phyloP scores from a whole-genome alignment of 306 rosid species.

The Clitoria ternatea region DNA sequence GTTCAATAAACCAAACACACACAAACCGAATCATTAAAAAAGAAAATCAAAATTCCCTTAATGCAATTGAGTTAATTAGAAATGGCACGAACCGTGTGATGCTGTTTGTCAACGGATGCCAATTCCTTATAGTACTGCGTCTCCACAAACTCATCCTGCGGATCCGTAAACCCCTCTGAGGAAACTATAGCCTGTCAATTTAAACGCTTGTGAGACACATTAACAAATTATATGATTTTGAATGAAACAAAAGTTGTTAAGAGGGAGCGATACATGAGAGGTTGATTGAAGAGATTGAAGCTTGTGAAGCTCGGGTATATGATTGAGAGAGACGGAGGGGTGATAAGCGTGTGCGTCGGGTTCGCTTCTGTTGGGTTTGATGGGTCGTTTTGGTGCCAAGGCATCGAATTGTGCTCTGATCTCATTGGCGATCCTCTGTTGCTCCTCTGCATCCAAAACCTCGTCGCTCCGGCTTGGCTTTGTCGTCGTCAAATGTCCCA shows the following conservation, averaged over 20 bases:
- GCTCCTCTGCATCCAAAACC: slow-evolving; percentile 49
- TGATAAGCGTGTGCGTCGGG: slow-evolving; percentile 29
- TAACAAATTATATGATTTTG: neutral
- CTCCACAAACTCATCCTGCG: slow-evolving; percentile 60
- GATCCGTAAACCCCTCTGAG: slow-evolving; percentile 18
- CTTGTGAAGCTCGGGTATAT: slow-evolving; percentile 59
- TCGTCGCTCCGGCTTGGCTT: slow-evolving; percentile 84
- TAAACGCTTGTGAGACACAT: neutral
- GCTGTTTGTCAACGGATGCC: slow-evolving; percentile 55
- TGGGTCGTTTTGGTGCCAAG: slow-evolving; percentile 50
- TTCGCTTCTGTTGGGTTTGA: slow-evolving; percentile 74
- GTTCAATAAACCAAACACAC: slow-evolving; percentile 1
- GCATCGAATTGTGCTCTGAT: slow-evolving; percentile 64
- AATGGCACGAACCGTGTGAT: slow-evolving; percentile 48
- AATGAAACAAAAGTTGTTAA: neutral
- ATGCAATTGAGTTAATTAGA: neutral
- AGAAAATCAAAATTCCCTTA: neutral
- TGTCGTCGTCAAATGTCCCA: slow-evolving; percentile 35
- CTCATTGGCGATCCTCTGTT: slow-evolving; percentile 44
- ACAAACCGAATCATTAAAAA: neutral
- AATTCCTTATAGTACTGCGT: slow-evolving; percentile 58
- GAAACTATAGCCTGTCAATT: slow-evolving; percentile 20
- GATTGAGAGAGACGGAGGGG: neutral
- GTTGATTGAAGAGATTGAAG: slow-evolving; percentile 52
- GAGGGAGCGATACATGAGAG: slow-evolving; percentile 28